Evolutionary conservation across 805 yeast species (phyloP).

Genomic region (Zygoascus flipseniorum): DNA sequence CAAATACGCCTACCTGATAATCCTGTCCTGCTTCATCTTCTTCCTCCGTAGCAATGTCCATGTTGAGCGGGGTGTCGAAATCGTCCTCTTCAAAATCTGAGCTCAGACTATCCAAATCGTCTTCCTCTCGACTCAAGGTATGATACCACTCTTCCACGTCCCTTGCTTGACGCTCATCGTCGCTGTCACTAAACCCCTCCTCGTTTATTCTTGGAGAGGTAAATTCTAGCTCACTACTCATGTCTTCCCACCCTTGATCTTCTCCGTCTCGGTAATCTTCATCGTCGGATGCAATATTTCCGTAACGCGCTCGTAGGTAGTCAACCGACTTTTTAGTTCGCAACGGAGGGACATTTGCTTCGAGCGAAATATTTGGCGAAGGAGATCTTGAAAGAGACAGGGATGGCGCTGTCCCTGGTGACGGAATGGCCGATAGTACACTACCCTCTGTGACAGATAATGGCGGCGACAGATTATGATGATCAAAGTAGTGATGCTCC

Average conservation of each 20-base stretch:
- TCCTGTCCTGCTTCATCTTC: background rate
- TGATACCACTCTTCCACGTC: constrained; percentile 29
- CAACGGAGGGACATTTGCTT: background rate
- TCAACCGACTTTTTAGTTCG: constrained; percentile 8
- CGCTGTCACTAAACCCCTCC: constrained; percentile 1
- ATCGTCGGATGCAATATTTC: constrained; percentile 15
- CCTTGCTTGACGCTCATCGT: constrained; percentile 24
- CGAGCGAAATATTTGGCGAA: background rate
- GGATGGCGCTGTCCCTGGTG: background rate
- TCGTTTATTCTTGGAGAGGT: background rate
- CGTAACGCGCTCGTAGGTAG: constrained; percentile 10
- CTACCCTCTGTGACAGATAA: background rate
- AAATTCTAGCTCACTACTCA: background rate
- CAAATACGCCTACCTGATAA: background rate
- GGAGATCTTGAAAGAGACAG: background rate
- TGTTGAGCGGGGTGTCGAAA: background rate
- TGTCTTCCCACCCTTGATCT: background rate
- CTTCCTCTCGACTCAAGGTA: constrained; percentile 15
- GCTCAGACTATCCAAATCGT: constrained; percentile 8
- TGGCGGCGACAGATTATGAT: background rate
- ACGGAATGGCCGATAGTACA: background rate
- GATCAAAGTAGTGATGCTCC: background rate
- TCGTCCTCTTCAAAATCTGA: background rate
- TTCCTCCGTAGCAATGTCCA: background rate
- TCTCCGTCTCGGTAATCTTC: constrained; percentile 11